Evolutionary conservation across 495 filamentous ascomycete species (phyloP).

Genomic region (Acidiella bohemica): DNA sequence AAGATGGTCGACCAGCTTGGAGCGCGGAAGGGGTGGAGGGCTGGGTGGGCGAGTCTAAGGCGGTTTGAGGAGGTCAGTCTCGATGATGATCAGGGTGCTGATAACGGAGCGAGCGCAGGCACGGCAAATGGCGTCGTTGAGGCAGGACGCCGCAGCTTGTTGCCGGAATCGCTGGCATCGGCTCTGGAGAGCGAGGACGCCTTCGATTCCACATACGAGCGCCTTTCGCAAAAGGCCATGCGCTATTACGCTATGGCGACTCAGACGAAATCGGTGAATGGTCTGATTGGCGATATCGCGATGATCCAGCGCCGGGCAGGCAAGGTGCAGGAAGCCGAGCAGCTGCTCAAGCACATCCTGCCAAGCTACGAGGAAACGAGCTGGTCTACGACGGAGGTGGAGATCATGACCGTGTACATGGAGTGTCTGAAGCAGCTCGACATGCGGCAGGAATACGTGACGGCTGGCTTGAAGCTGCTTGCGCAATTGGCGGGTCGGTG

Average conservation of each 20-base stretch:
- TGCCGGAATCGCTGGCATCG: not conserved
- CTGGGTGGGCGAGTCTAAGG: constrained; percentile 55
- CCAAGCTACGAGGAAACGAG: constrained; percentile 68
- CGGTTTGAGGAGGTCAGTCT: constrained; percentile 14
- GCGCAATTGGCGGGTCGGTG: constrained; percentile 53
- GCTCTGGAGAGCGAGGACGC: constrained; percentile 8
- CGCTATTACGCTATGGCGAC: constrained; percentile 58
- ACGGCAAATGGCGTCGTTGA: not conserved
- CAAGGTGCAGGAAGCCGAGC: constrained; percentile 61
- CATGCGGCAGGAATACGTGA: constrained; percentile 66
- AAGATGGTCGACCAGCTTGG: constrained; percentile 65
- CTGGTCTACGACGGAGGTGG: constrained; percentile 68
- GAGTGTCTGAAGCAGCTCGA: constrained; percentile 67
- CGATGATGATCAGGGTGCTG: constrained; percentile 3
- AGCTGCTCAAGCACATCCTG: constrained; percentile 66
- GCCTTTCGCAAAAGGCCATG: constrained; percentile 33
- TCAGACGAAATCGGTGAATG: constrained; percentile 59
- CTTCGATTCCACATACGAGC: constrained; percentile 20
- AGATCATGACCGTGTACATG: constrained; percentile 74
- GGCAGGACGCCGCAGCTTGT: not conserved
- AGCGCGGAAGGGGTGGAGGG: constrained; percentile 57
- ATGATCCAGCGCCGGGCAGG: constrained; percentile 58
- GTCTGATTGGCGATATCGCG: constrained; percentile 73
- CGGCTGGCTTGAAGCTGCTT: constrained; percentile 58
- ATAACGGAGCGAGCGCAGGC: not conserved